phyloP scores from a whole-genome alignment of 352 stramenopile species.

The Pythium aristosporum region DNA sequence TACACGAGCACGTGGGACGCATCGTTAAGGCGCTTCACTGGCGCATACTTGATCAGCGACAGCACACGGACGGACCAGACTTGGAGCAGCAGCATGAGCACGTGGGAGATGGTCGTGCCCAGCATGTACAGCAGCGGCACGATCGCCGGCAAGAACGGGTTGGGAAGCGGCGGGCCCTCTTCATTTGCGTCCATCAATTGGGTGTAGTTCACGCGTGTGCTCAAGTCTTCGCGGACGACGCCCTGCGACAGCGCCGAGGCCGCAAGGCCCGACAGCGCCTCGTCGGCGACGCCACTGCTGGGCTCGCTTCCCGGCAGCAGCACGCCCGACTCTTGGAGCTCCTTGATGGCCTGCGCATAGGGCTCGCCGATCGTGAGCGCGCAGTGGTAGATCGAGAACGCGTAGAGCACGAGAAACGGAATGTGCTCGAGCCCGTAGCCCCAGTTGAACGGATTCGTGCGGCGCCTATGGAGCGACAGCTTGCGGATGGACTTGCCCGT shows the following conservation, averaged over 20 bases:
- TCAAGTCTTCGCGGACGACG: conserved; percentile 51
- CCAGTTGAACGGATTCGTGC: conserved; percentile 34
- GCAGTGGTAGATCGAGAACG: conserved; percentile 46
- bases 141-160: conserved; percentile 89
- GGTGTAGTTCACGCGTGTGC: conserved; percentile 55
- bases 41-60: conserved; percentile 84
- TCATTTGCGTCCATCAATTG: conserved; percentile 52
- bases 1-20: conserved; percentile 83
- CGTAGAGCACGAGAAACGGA: conserved; percentile 46
- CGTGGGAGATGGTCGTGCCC: conserved; percentile 73
- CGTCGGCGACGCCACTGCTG: conserved; percentile 34
- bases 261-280: conserved; percentile 50
- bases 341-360: conserved; percentile 64
- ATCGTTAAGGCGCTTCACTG: conserved; percentile 51
- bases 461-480: conserved; percentile 44
- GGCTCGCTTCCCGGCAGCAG: conserved; percentile 36
- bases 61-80: conserved; percentile 84
- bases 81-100: conserved; percentile 88
- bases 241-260: conserved; percentile 71
- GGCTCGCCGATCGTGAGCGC: conserved; percentile 44
- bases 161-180: conserved; percentile 76
- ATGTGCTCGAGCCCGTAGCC: conserved; percentile 48
- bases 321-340: conserved; percentile 64
- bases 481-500: conserved; percentile 47
- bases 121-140: conserved; percentile 87